Evolutionary conservation across 257 asterid genomes (phyloP).

Genomic region (Fraxinus pennsylvanica): DNA sequence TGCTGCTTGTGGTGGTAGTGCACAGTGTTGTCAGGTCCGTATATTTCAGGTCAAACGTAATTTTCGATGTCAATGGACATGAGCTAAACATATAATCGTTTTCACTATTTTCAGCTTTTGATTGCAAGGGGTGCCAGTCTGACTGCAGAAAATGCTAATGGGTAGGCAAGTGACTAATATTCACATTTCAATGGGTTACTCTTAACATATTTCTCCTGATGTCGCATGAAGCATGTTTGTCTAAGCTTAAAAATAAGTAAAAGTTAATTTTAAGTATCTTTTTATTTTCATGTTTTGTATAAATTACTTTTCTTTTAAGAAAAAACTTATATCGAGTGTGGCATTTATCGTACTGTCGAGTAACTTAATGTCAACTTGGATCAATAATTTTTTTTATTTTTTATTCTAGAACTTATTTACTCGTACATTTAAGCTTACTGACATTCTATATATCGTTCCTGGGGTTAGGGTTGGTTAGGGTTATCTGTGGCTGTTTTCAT

Average conservation of each 20-base stretch:
- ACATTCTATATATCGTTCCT: not conserved
- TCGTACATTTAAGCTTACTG: not conserved
- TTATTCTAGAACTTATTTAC: not conserved
- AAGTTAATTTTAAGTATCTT: not conserved
- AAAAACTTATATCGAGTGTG: too few species aligned
- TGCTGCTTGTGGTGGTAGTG: constrained; percentile 91
- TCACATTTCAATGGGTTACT: not conserved
- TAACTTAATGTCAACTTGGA: not conserved
- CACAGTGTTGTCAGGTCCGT: constrained; percentile 82
- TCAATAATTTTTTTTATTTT: not conserved
- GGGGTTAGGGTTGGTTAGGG: not conserved
- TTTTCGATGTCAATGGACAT: not conserved
- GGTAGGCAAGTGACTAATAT: constrained; percentile 47
- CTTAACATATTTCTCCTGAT: not conserved
- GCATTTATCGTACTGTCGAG: not conserved
- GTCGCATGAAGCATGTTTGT: not conserved
- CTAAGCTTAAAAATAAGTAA: not conserved
- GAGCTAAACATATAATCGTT: not conserved
- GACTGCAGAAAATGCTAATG: constrained; percentile 62
- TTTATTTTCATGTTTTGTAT: not conserved
- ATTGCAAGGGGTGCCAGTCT: constrained; percentile 72
- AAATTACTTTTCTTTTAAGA: too few species aligned
- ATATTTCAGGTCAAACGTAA: constrained; percentile 16
- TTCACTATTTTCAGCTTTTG: constrained; percentile 56
- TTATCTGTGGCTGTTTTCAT: not conserved